These are phyloP conservation scores for Gliomastix tumulicola DNA, from an alignment of 2,329 filamentous ascomycete genomes.

Conservation along the genomic window DNA sequence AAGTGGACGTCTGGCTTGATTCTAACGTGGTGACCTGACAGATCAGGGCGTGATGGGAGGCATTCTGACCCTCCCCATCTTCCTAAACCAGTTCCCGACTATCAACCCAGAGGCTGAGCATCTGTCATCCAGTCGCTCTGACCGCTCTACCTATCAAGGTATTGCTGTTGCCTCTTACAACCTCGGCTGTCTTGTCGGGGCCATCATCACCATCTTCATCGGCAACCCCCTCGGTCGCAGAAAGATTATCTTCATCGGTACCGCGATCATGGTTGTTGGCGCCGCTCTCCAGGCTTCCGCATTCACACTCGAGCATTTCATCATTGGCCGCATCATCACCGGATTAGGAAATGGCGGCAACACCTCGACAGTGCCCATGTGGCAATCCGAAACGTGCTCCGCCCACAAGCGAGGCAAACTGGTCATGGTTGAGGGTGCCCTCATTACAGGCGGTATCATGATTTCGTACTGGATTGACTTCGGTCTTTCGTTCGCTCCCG, in stretches of 20 bases:
- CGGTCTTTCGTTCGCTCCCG: constrained; percentile 42
- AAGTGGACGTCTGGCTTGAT: not conserved
- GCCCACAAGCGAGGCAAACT: constrained; percentile 52
- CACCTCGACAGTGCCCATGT: constrained; percentile 50
- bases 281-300: constrained; percentile 52
- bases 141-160: constrained; percentile 44
- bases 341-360: constrained; percentile 52
- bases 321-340: constrained; percentile 51
- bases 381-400: constrained; percentile 53
- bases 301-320: constrained; percentile 45
- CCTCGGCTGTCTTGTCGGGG: constrained; percentile 56
- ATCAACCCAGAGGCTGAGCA: constrained; percentile 27
- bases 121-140: constrained; percentile 22
- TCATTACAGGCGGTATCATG: constrained; percentile 51
- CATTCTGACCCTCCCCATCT: constrained; percentile 60
- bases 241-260: constrained; percentile 52
- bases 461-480: constrained; percentile 56
- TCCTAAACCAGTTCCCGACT: constrained; percentile 51
- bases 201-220: constrained; percentile 59
- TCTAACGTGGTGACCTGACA: constrained; percentile 26
- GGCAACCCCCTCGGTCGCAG: constrained; percentile 56
- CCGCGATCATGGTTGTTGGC: constrained; percentile 50
- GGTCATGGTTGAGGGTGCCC: constrained; percentile 53
- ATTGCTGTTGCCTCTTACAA: constrained; percentile 51
- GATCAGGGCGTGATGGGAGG: constrained; percentile 73